phyloP scores from a whole-genome alignment of 2,329 filamentous ascomycete genomes.

The Arthrinium phaeospermum region DNA sequence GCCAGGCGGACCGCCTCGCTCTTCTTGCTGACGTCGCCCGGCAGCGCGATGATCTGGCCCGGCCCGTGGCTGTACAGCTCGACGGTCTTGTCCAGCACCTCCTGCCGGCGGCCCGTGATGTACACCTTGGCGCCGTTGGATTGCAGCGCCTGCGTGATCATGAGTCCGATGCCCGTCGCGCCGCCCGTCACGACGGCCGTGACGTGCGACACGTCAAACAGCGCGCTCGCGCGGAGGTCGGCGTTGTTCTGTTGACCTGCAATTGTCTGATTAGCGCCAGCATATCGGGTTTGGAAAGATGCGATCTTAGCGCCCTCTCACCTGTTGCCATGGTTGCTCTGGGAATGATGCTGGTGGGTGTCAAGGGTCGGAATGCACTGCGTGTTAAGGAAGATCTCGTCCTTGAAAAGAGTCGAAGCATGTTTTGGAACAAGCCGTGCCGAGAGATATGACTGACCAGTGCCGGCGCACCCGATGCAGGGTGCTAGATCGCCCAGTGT shows the following conservation, averaged over 20 bases:
- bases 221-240: constrained; percentile 19
- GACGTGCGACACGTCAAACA: constrained; percentile 23
- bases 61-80: constrained; percentile 22
- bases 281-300: too few species aligned
- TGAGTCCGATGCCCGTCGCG: constrained; percentile 26
- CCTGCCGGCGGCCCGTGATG: constrained; percentile 28
- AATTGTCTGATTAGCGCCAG: too few species aligned
- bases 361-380: constrained; percentile 20
- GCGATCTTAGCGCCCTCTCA: background rate
- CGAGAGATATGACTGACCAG: background rate
- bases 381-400: background rate
- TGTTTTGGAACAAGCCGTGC: background rate
- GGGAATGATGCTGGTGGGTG: background rate
- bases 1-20: constrained; percentile 51
- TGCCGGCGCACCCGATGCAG: background rate
- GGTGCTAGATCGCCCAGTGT: background rate
- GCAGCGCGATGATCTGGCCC: constrained; percentile 21
- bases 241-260: constrained; percentile 14
- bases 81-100: constrained; percentile 24
- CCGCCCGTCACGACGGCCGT: constrained; percentile 26
- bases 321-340: constrained; percentile 22
- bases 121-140: constrained; percentile 31
- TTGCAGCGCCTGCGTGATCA: constrained; percentile 26
- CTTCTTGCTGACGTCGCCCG: constrained; percentile 42
- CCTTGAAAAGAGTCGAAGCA: constrained; percentile 9